Evolutionary conservation across 2,329 filamentous ascomycete species (phyloP).

Genomic region (Emergomyces pasteurianus): DNA sequence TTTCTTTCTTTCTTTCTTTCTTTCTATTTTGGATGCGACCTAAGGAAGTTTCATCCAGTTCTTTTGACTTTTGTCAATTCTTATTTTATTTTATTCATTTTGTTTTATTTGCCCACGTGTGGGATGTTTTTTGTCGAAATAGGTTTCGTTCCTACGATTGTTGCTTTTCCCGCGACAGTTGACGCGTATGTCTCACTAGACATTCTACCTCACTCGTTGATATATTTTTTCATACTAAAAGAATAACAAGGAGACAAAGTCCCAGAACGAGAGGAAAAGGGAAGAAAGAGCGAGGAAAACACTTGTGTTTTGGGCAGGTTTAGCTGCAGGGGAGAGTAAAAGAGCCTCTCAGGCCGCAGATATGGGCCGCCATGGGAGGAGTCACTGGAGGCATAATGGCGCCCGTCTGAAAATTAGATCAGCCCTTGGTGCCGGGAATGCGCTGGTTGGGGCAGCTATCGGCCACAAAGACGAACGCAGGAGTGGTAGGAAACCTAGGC

Average conservation of each 20-base stretch:
- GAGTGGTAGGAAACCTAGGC: neutral
- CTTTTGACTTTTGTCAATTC: neutral
- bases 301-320: neutral
- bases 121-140: neutral
- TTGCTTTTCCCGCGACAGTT: neutral
- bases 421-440: neutral
- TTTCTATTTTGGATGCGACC: neutral
- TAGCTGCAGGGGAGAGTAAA: neutral
- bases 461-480: neutral
- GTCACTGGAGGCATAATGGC: neutral
- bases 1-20: too few relatives aligned
- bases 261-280: neutral
- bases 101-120: neutral
- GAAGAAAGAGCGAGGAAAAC: neutral
- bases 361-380: constrained; percentile 6
- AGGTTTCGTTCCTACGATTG: neutral
- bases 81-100: neutral
- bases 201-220: neutral
- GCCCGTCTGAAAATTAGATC: neutral
- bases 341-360: neutral
- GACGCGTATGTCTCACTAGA: neutral
- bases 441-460: neutral
- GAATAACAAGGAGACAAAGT: neutral
- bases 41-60: neutral
- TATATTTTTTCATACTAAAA: neutral